A percentile compares a stretch with the other conserved stretches of the same genome.
Evolutionary conservation across 2,329 filamentous ascomycete species (phyloP).

Genomic region (Calonectria pseudoreteaudii): DNA sequence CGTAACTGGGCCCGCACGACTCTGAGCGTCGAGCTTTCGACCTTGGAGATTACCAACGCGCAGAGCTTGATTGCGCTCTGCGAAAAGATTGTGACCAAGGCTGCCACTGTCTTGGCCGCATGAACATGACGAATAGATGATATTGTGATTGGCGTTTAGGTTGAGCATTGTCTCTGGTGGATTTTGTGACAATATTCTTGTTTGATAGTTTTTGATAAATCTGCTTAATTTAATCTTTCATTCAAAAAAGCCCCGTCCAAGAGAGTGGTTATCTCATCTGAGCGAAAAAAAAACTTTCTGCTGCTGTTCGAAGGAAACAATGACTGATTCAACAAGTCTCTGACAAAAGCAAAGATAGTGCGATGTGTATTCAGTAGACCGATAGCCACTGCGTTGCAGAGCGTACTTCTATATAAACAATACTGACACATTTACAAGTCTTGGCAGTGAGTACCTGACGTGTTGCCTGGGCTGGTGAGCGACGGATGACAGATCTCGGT

Average conservation of each 20-base stretch:
- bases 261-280: not conserved
- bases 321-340: not conserved
- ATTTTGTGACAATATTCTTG: not conserved
- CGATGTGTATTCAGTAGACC: not conserved
- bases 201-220: not conserved
- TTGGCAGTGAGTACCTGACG: not conserved
- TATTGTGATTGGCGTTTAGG: not conserved
- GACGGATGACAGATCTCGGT: not conserved
- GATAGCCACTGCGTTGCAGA: not conserved
- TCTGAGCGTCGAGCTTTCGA: slow-evolving; percentile 41
- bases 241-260: not conserved
- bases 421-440: not conserved
- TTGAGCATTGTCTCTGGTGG: no score
- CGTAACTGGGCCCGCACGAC: slow-evolving; percentile 41
- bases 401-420: not conserved
- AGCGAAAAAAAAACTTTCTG: not conserved
- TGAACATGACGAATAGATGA: not conserved
- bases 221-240: not conserved
- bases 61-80: slow-evolving; percentile 38
- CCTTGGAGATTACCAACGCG: slow-evolving; percentile 45
- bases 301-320: not conserved
- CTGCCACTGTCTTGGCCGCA: not conserved
- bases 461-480: not conserved
- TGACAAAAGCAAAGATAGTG: not conserved
- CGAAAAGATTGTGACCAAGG: slow-evolving; percentile 40